Conservation (phyloP, 2,329 filamentous ascomycete species). For the Zarea fungicola region DNA sequence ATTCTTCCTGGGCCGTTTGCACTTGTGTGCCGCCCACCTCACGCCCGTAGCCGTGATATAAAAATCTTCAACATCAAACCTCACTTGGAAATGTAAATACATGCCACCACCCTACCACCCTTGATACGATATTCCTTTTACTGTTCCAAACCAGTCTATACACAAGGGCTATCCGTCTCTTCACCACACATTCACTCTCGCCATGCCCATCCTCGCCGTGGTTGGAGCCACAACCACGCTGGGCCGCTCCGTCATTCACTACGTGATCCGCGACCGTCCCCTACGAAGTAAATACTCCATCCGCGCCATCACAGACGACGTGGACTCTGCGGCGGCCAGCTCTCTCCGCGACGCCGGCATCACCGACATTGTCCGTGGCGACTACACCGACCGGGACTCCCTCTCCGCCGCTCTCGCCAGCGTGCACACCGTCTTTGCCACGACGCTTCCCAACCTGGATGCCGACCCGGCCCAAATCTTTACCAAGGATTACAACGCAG, state of each 20-base stretch:
- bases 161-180: too few species aligned
- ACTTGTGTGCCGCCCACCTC: too few species aligned
- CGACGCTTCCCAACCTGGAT: slow-evolving; percentile 40
- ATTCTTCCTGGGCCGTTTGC: too few species aligned
- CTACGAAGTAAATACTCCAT: background rate
- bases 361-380: slow-evolving; percentile 30
- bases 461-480: slow-evolving; percentile 15
- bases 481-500: slow-evolving; percentile 31
- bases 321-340: background rate
- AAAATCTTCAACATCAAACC: too few species aligned
- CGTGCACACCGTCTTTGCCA: slow-evolving; percentile 43
- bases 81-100: too few species aligned
- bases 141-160: too few species aligned
- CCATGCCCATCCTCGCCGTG: slow-evolving; percentile 30
- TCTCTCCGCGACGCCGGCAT: background rate
- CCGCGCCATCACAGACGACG: background rate
- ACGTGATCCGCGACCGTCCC: slow-evolving; percentile 32
- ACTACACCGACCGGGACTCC: slow-evolving; percentile 33
- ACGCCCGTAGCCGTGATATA: too few species aligned
- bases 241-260: slow-evolving; percentile 34
- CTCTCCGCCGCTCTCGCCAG: slow-evolving; percentile 36
- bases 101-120: too few species aligned
- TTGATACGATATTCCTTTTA: too few species aligned
- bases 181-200: too few species aligned
- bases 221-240: slow-evolving; percentile 37